These are phyloP conservation scores for Penicillium fimorum DNA, from an alignment of 495 filamentous ascomycete genomes.

Conservation along the genomic window DNA sequence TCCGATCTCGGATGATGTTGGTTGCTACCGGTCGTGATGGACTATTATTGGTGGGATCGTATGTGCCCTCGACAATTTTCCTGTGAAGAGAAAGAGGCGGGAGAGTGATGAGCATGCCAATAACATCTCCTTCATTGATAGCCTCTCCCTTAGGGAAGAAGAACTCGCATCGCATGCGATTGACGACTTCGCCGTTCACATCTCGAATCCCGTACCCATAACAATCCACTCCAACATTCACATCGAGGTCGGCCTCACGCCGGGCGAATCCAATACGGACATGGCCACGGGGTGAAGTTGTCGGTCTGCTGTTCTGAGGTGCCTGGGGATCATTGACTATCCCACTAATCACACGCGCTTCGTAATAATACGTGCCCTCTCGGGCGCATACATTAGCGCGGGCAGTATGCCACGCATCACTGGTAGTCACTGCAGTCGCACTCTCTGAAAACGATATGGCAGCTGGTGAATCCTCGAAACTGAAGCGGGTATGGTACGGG, in stretches of 20 bases:
- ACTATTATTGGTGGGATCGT: constrained; percentile 73
- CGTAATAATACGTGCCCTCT: constrained; percentile 93
- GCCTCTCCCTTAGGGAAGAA: constrained; percentile 75
- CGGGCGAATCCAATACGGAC: constrained; percentile 88
- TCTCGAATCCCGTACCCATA: constrained; percentile 96
- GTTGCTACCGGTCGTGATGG: constrained; percentile 32
- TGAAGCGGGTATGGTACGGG: constrained; percentile 78
- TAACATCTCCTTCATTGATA: constrained; percentile 82
- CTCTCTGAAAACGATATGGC: constrained; percentile 51
- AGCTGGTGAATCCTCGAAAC: constrained; percentile 86
- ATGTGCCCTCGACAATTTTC: constrained; percentile 81
- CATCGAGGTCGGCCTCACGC: constrained; percentile 85
- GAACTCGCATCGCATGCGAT: constrained; percentile 86
- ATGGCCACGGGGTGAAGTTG: constrained; percentile 59
- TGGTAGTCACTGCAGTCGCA: constrained; percentile 44
- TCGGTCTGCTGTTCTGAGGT: constrained; percentile 33
- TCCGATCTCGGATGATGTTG: constrained; percentile 90
- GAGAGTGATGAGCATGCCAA: constrained; percentile 88
- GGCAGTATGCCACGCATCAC: constrained; percentile 48
- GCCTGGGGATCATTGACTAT: constrained; percentile 40
- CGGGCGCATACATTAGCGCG: constrained; percentile 85
- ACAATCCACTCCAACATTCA: constrained; percentile 91
- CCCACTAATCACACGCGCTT: constrained; percentile 81
- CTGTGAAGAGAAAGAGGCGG: constrained; percentile 81
- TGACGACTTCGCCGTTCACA: constrained; percentile 83